Percentiles rank a stretch among this genome's conserved stretches.
These are phyloP conservation scores for Syzygium aromaticum DNA, from an alignment of 345 rosid genomes.

Conservation along the genomic window DNA sequence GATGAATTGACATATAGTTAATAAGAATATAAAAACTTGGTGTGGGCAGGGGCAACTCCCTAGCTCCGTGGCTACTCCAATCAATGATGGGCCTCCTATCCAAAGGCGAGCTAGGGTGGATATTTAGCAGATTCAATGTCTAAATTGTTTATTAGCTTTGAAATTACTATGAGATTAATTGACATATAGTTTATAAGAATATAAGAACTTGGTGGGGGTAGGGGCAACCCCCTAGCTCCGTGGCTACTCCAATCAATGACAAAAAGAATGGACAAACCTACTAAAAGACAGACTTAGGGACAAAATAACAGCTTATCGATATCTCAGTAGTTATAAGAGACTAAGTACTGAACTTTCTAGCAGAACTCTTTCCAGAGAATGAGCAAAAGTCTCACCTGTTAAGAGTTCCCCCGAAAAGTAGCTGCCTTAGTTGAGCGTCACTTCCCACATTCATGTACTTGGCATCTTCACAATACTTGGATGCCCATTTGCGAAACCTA, in stretches of 20 bases:
- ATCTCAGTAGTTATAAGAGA: neutral
- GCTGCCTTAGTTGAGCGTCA: slow-evolving; percentile 80
- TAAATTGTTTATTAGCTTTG: neutral
- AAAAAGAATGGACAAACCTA: neutral
- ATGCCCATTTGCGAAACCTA: slow-evolving; percentile 86
- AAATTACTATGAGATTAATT: neutral
- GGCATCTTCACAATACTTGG: slow-evolving; percentile 76
- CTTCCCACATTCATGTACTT: slow-evolving; percentile 90
- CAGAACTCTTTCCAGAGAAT: neutral
- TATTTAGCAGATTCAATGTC: neutral
- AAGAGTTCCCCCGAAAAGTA: slow-evolving; percentile 64
- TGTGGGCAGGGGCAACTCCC: neutral
- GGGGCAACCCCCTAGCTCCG: neutral
- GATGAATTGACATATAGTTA: neutral
- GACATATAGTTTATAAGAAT: neutral
- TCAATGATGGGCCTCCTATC: neutral
- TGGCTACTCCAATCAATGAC: neutral
- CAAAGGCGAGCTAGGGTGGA: neutral
- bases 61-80: neutral
- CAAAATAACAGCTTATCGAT: neutral
- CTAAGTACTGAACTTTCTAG: neutral
- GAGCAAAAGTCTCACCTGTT: slow-evolving; percentile 38
- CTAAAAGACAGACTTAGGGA: neutral
- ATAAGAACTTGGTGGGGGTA: neutral
- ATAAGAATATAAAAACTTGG: neutral